A percentile compares a stretch with the other conserved stretches of the same genome.
phyloP scores from a whole-genome alignment of 345 rosid genomes.

The Mallotus nudiflorus region DNA sequence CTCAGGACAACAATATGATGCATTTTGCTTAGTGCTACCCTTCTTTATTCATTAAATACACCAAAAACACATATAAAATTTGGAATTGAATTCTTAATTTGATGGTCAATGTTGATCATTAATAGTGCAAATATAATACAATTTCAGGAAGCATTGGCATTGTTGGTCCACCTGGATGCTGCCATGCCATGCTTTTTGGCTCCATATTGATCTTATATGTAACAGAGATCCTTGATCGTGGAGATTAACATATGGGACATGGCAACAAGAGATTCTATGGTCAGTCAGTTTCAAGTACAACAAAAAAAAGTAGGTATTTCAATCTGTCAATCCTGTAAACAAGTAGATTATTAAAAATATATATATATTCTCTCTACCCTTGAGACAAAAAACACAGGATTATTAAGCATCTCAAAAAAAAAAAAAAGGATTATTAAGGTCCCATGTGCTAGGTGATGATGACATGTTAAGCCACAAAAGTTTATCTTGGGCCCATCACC shows the following conservation, averaged over 20 bases:
- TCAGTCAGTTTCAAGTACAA: constrained; percentile 2
- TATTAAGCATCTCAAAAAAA: too few relatives aligned
- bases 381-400: constrained; percentile 7
- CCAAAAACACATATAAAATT: not conserved
- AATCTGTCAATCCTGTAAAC: constrained; percentile 27
- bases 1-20: not conserved
- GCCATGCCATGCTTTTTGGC: not conserved
- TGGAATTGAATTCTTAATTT: not conserved
- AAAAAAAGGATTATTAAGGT: constrained; percentile 21
- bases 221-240: not conserved
- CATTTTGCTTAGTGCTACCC: not conserved
- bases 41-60: not conserved
- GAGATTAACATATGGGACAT: not conserved
- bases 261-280: not conserved
- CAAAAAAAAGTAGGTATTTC: constrained; percentile 33
- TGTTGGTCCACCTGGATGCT: not conserved
- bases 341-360: constrained; percentile 4
- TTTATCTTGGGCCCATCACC: constrained; percentile 35
- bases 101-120: not conserved
- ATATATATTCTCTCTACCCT: not conserved
- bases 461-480: constrained; percentile 13
- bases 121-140: constrained; percentile 2
- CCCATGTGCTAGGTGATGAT: constrained; percentile 41
- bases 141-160: not conserved
- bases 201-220: not conserved